These are phyloP conservation scores for Ophiocordyceps camponoti-saundersi DNA, from an alignment of 2,329 filamentous ascomycete genomes.

Conservation along the genomic window DNA sequence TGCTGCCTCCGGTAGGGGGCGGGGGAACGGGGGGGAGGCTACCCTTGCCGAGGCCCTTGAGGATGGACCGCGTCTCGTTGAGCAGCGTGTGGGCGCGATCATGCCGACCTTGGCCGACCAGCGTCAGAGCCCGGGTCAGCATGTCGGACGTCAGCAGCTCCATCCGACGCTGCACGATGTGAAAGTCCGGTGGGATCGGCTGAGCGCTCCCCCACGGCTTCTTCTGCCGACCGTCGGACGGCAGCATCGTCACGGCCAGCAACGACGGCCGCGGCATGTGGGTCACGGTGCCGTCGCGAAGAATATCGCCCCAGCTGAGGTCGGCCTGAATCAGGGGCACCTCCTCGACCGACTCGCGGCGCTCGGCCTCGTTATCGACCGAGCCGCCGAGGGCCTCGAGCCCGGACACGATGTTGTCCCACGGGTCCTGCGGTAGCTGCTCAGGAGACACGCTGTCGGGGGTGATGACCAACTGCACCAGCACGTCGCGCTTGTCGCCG, in stretches of 20 bases:
- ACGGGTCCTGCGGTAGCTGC: constrained; percentile 77
- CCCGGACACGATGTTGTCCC: constrained; percentile 94
- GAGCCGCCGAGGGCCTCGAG: constrained; percentile 83
- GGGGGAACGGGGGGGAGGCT: constrained; percentile 79
- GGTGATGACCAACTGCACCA: constrained; percentile 84
- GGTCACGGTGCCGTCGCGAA: constrained; percentile 70
- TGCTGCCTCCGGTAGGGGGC: constrained; percentile 10
- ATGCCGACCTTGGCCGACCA: constrained; percentile 82
- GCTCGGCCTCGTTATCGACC: constrained; percentile 70
- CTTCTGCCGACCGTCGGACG: constrained; percentile 44
- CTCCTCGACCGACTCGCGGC: constrained; percentile 77
- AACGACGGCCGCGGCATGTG: constrained; percentile 82
- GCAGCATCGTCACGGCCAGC: constrained; percentile 89
- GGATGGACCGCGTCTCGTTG: constrained; percentile 82
- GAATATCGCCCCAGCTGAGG: constrained; percentile 80
- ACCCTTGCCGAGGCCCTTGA: constrained; percentile 91
- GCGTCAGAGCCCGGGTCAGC: constrained; percentile 78
- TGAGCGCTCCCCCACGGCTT: constrained; percentile 50
- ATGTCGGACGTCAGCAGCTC: constrained; percentile 95
- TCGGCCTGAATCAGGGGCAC: constrained; percentile 91
- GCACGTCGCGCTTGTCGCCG: constrained; percentile 83
- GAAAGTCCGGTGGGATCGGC: constrained; percentile 86
- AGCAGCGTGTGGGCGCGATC: constrained; percentile 86
- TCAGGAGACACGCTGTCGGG: constrained; percentile 75
- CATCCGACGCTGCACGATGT: constrained; percentile 92